Conservation (phyloP, 2,329 filamentous ascomycete species). For the Verticillium albo-atrum region DNA sequence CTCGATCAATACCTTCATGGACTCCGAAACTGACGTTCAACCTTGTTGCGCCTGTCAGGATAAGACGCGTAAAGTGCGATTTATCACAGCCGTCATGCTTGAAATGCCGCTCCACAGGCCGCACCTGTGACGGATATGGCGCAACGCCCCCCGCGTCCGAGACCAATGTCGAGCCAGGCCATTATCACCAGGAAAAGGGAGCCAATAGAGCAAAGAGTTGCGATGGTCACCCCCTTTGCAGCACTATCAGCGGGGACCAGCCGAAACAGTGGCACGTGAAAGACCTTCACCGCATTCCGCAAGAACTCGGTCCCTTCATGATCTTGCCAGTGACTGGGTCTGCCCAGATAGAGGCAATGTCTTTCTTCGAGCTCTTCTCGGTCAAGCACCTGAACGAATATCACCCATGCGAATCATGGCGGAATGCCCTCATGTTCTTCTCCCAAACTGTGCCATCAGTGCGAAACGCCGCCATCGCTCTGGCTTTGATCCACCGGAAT, state of each 20-base stretch:
- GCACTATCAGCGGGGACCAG: background rate
- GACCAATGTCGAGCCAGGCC: conserved; percentile 3
- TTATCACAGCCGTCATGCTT: conserved; percentile 24
- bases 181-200: conserved; percentile 1
- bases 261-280: background rate
- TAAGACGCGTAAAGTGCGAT: conserved; percentile 33
- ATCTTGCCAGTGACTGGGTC: conserved; percentile 14
- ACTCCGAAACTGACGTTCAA: conserved; percentile 1
- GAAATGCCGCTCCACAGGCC: conserved; percentile 31
- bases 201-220: background rate
- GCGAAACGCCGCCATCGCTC: conserved; percentile 26
- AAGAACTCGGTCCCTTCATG: conserved; percentile 16
- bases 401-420: conserved; percentile 24
- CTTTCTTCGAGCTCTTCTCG: conserved; percentile 23
- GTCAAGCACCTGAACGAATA: conserved; percentile 24
- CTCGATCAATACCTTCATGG: conserved; percentile 5
- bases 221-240: background rate
- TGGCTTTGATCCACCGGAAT: conserved; percentile 21
- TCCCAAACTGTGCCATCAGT: conserved; percentile 27
- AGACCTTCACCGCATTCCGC: conserved; percentile 3
- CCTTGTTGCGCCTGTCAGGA: conserved; percentile 16
- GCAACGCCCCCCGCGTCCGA: conserved; percentile 7
- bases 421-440: conserved; percentile 27
- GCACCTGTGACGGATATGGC: conserved; percentile 30
- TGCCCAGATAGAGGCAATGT: conserved; percentile 18